phyloP scores from a whole-genome alignment of 495 filamentous ascomycete genomes.

The Hypoxylon trugodes region DNA sequence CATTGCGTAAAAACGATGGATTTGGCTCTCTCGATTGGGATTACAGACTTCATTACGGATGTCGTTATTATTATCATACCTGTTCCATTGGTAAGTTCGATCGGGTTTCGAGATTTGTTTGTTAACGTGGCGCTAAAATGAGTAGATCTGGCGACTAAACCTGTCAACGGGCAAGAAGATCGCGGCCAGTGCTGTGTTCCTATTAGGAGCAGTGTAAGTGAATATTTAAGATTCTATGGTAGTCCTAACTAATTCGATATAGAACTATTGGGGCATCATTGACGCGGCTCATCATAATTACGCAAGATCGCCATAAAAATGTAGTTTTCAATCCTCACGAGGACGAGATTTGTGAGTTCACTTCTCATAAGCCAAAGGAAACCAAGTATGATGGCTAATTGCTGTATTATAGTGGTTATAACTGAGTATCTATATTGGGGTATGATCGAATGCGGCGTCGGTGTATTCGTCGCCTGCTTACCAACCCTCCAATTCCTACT shows the following conservation, averaged over 20 bases:
- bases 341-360: slow-evolving; percentile 35
- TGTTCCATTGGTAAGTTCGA: slow-evolving; percentile 37
- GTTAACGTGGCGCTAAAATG: not conserved
- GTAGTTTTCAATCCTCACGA: slow-evolving; percentile 25
- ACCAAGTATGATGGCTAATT: not conserved
- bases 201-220: slow-evolving; percentile 39
- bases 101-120: too few species aligned
- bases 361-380: not conserved
- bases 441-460: slow-evolving; percentile 35
- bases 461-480: slow-evolving; percentile 31
- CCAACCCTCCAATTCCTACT: slow-evolving; percentile 32
- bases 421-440: slow-evolving; percentile 41
- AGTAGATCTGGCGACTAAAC: slow-evolving; percentile 40
- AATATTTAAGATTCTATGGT: not conserved
- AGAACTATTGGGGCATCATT: slow-evolving; percentile 35
- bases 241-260: not conserved
- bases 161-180: slow-evolving; percentile 32
- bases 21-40: slow-evolving; percentile 22
- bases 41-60: slow-evolving; percentile 39
- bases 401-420: slow-evolving; percentile 19
- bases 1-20: slow-evolving; percentile 26
- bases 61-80: slow-evolving; percentile 37
- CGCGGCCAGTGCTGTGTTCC: slow-evolving; percentile 28
- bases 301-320: not conserved
- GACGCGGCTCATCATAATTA: slow-evolving; percentile 28